Conservation (phyloP, 331 rosid species). For the Dryas integrifolia region DNA sequence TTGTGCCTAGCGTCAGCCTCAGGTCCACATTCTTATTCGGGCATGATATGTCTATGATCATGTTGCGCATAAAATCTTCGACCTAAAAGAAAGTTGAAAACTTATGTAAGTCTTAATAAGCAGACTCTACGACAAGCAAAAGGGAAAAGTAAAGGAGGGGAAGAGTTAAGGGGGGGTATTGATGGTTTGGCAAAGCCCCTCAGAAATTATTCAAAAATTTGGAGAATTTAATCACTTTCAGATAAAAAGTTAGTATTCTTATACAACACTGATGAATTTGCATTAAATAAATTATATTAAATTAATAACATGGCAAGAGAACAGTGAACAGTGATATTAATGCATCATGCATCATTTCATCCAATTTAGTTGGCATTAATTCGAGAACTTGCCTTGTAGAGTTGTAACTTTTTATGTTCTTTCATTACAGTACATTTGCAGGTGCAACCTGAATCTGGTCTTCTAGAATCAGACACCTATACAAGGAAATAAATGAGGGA, state of each 20-base stretch:
- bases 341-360: neutral
- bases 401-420: slow-evolving; percentile 35
- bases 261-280: neutral
- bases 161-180: neutral
- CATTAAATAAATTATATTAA: neutral
- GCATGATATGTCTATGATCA: slow-evolving; percentile 51
- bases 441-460: slow-evolving; percentile 26
- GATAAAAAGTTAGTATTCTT: neutral
- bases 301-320: neutral
- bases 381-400: slow-evolving; percentile 43
- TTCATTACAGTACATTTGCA: slow-evolving; percentile 42
- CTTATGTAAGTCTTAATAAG: too few species aligned
- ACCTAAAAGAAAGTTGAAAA: slow-evolving; percentile 25
- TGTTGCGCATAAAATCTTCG: slow-evolving; percentile 32
- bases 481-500: slow-evolving; percentile 4
- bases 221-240: neutral
- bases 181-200: neutral
- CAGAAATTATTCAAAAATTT: neutral
- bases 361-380: slow-evolving; percentile 8
- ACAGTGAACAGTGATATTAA: neutral
- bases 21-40: slow-evolving; percentile 42
- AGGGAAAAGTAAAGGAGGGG: neutral
- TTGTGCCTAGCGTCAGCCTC: slow-evolving; percentile 43
- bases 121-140: neutral
- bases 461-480: slow-evolving; percentile 38